Base-by-base conservation (phyloP, 2,329 filamentous ascomycete species). In the Capronia americana region DNA sequence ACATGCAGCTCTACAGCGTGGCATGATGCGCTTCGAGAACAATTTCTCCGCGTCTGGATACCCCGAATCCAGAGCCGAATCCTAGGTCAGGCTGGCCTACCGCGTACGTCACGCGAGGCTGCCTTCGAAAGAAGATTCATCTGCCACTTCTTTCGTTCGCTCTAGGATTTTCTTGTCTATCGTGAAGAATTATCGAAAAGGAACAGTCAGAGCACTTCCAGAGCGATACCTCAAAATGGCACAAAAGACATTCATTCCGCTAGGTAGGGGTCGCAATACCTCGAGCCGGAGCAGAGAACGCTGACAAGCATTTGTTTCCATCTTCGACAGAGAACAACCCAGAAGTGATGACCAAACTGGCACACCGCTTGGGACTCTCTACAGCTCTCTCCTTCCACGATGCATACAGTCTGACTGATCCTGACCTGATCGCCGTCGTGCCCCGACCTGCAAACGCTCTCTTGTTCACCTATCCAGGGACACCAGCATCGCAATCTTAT, bases 371-470 rank as follows among this genome's bases (percentile, higher is more conserved):
- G 0, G 83, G 83, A 14, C 74, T 87, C 34, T 79, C 81, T 3
- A 70, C 75, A 2, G 69, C 76, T 34, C 79, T 87, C 34, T 76
- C 75, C 41, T 87, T 86, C 74, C 79, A 85, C 73, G 85, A 87
- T 71, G 73, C 87, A 68, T 83, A 84, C 75, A 83, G 80, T 48
- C 77, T 86, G 65, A 80, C 82, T 51, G 82, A 85, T n/a, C 76
- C 79, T 1, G 81, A 82, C 32, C 74, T 84, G 26, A 76, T 86
- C 50, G 76, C 80, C 14, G 76, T 83, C 64, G 79, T 86, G 55
- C 84, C 85, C 0, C 80, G 84, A 7, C 85, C 85, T 0, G 81
- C 79, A n/a, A 79, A 81, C 68, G 85, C 84, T 7, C 74, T 87
- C 7, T 79, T 87, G 58, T 81, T 86, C 73, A 85, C 85, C 70